phyloP scores from a whole-genome alignment of 192 early-diverging fungal genomes.

The Podila clonocystis region DNA sequence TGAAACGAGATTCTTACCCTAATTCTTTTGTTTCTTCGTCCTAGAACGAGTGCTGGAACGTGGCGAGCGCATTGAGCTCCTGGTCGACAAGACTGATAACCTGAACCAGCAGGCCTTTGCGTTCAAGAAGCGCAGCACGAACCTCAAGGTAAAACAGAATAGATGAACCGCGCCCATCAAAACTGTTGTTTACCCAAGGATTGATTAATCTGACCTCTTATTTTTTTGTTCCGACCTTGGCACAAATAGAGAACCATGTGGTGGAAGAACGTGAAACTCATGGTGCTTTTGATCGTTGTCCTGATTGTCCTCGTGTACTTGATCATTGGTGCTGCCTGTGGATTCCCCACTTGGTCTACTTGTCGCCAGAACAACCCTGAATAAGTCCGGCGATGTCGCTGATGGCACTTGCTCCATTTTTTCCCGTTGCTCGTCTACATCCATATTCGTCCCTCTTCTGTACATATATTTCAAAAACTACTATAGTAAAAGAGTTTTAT shows the following conservation, averaged over 20 bases:
- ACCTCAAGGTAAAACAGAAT: constrained; percentile 67
- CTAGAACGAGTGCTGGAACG: constrained; percentile 87
- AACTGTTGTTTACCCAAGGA: not conserved
- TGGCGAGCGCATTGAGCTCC: constrained; percentile 87
- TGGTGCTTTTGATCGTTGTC: constrained; percentile 72
- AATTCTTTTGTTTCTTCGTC: not conserved
- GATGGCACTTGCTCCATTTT: not conserved
- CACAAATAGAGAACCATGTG: constrained; percentile 78
- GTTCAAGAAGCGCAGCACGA: constrained; percentile 88
- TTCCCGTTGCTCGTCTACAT: not conserved
- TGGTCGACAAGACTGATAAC: constrained; percentile 91
- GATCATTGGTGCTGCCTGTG: constrained; percentile 77
- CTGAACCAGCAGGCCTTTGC: constrained; percentile 90
- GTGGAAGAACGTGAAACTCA: constrained; percentile 94
- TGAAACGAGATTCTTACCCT: too few species aligned
- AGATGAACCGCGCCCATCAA: not conserved
- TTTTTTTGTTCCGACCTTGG: not conserved
- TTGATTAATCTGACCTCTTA: not conserved
- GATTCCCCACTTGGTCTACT: constrained; percentile 69
- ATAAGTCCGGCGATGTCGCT: not conserved
- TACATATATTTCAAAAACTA: too few species aligned
- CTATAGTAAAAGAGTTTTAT: not conserved
- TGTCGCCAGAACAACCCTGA: constrained; percentile 14
- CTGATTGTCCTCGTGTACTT: constrained; percentile 77
- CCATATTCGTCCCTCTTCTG: too few species aligned